These are phyloP conservation scores for Botrytis tulipae DNA, from an alignment of 2,329 filamentous ascomycete species.

Conservation along the genomic window DNA sequence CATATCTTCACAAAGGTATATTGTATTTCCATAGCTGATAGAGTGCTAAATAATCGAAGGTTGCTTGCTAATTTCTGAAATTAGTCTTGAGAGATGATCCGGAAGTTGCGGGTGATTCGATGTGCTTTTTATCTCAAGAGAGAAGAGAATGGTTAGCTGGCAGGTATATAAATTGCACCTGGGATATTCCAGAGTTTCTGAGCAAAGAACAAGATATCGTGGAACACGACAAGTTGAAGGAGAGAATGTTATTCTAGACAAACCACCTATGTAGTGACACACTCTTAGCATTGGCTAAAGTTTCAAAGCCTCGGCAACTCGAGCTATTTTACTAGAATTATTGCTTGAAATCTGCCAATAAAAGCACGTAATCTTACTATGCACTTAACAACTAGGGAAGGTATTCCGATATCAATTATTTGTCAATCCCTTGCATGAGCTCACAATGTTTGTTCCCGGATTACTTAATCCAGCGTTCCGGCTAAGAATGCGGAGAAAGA, in stretches of 20 bases:
- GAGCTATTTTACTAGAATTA: background rate
- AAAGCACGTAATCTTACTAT: background rate
- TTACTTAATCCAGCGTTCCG: constrained; percentile 3
- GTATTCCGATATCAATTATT: background rate
- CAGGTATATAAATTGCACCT: constrained; percentile 45
- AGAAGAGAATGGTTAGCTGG: constrained; percentile 48
- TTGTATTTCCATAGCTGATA: background rate
- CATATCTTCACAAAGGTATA: constrained; percentile 32
- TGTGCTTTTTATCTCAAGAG: constrained; percentile 45
- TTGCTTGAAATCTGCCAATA: background rate
- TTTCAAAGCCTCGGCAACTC: background rate
- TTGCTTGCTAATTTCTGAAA: constrained; percentile 11
- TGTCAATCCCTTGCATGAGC: background rate
- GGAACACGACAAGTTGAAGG: constrained; percentile 37
- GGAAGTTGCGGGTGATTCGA: constrained; percentile 44
- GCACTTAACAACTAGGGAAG: background rate
- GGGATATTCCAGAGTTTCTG: constrained; percentile 49
- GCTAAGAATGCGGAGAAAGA: constrained; percentile 2
- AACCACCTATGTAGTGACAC: background rate
- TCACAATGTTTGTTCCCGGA: background rate
- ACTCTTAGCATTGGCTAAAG: background rate
- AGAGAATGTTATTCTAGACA: constrained; percentile 35
- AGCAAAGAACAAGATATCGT: constrained; percentile 46
- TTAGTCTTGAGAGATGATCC: constrained; percentile 40
- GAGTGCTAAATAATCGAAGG: background rate